A percentile compares a stretch with the other conserved stretches of the same genome.
Evolutionary conservation across 306 rosid species (phyloP).

Genomic region (Acmispon strigosus): DNA sequence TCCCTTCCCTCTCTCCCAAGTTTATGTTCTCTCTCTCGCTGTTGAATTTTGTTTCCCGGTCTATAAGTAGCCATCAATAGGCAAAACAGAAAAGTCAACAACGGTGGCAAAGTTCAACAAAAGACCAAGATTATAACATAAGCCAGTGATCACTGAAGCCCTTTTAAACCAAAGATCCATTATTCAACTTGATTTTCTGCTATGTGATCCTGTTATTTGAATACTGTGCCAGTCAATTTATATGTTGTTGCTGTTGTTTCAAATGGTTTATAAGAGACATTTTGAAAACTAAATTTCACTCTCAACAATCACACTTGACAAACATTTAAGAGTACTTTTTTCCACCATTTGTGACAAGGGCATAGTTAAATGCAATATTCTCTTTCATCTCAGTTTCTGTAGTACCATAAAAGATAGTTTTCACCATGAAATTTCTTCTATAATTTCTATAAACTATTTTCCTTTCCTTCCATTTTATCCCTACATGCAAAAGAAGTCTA

Average conservation of each 20-base stretch:
- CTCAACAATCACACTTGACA: background rate
- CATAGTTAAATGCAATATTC: background rate
- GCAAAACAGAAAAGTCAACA: background rate
- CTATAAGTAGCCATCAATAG: background rate
- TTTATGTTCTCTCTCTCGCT: background rate
- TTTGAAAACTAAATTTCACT: background rate
- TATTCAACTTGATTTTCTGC: constrained; percentile 7
- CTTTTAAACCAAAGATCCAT: background rate
- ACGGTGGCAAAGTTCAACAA: background rate
- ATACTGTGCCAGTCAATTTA: background rate
- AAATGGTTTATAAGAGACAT: background rate
- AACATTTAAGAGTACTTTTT: background rate
- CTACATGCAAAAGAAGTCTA: background rate
- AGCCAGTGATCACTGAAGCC: background rate
- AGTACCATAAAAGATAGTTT: background rate
- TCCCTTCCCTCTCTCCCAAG: background rate
- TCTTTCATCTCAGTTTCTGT: background rate
- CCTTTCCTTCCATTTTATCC: background rate
- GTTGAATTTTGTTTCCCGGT: background rate
- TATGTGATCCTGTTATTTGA: background rate
- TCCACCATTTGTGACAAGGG: background rate
- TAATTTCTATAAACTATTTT: background rate
- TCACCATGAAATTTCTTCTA: background rate
- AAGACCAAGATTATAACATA: background rate
- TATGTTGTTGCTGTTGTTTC: background rate